Evolutionary conservation across 805 yeast species (phyloP), one percentile per base, ranked within the genome.

Genomic region (Candida orba): DNA sequence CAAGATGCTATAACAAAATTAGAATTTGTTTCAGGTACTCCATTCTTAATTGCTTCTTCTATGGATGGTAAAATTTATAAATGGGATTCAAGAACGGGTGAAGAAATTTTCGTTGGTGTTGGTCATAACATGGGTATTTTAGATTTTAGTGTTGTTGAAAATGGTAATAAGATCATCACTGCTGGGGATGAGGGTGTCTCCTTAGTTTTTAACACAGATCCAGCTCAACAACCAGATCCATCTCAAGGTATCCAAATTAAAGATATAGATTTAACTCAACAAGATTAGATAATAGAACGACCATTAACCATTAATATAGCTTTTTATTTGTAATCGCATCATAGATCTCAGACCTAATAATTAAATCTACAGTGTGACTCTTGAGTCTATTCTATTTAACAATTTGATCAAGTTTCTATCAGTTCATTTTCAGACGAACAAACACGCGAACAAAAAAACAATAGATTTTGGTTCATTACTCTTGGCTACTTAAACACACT

Each of bases 131-230:
- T 86, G 84, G 98, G 98, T 49, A 81, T 93, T 17, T 72, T 93
- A 50, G 97, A 88, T 56, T 91, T 93, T 59, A 79, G 83, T 17
- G 58, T 82, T 36, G 76, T 79, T 45, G 79, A 77, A 34, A 66
- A 75, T 37, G 91, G 88, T 24, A 72, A 74, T 41, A 80, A 81
- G 60, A 57, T 93, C 37, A 73, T 89, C 32, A 87, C 97, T 18
- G 99, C 96, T 13, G 97, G 97, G 51, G 99, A 93, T 62, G 99
- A 93, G 64, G 96, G 96, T 52, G 96, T 93, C 29, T 78, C 95
- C 12, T 69, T 91, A 51, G 76, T 91, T 4, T 56, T 53, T 42
- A 49, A 52, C 42, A 49, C 56, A 7, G 41, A 40, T 29, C 38
- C 48, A 15, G 41, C 33, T 13, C 27, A 24, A 9, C 14, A 27